Evolutionary conservation across 768 basidiomycete genomes (phyloP), one percentile per base, ranked within the genome.

Genomic region (Termitomyces sp.): DNA sequence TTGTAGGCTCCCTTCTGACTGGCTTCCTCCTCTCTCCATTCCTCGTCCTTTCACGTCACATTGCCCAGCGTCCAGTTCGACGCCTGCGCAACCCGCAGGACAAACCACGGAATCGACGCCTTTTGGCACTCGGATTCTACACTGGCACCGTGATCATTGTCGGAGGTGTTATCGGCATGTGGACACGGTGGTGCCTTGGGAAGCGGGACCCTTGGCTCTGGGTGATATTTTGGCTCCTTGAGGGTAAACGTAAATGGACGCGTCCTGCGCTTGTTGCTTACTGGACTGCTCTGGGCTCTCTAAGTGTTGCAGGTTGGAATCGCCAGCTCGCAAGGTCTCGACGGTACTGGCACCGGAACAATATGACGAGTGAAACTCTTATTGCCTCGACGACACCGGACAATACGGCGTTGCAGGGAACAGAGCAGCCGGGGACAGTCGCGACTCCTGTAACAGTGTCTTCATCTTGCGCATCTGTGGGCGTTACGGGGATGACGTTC

Each of bases 301-400:
- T 96, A 58, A 95, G 93, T 58, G 91, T 98, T 24, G 95, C 89
- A 8, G 95, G 93, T 0, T 98, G 97, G 97, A 94, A 86, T 70
- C 80, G 95, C 52, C 95, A 97, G 70, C 74, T 98, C 50, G 88
- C 87, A 6, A 79, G 94, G 59, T 85, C 88, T 1, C 77, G 93
- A 58, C 78, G 84, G 62, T 87, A 87, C 66, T 76, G 89, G 52
- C 76, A 81, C 16, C 72, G 84, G 63, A 78, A 75, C 61, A 63
- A 54, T 42, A 68, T 68, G 58, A 65, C 70, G 24, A 73, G 69
- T 20, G 79, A 81, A 13, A 71, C 67, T 59, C 65, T 74, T 36
- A 68, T 66, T 34, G 69, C 67, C 53, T 68, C 72, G 12, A 66
- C 67, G 11, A 61, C 63, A 9, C 54, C 65, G 57, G 69, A 71